Evolutionary conservation across 371 early-diverging fungal species (phyloP).

Genomic region (Lichtheimia corymbifera): DNA sequence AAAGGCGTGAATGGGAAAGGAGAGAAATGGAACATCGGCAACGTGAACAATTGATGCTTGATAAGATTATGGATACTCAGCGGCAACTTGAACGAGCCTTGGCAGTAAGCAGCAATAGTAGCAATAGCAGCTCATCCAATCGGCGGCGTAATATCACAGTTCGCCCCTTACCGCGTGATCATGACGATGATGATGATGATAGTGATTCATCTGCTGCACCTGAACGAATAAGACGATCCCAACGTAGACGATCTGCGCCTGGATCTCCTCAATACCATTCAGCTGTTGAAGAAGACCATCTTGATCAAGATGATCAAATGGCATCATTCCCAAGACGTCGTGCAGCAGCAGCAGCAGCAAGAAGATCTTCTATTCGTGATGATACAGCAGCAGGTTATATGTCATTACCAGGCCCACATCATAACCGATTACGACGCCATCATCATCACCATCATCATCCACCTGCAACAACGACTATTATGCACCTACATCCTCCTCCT

Average conservation of each 20-base stretch:
- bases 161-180: too few relatives aligned
- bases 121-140: background rate
- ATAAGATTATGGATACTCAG: constrained; percentile 11
- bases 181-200: background rate
- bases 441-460: too few relatives aligned
- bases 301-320: background rate
- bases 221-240: background rate
- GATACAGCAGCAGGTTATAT: background rate
- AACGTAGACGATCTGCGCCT: background rate
- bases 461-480: too few relatives aligned
- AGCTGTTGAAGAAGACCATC: background rate
- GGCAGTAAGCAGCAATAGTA: background rate
- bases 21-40: constrained; percentile 15
- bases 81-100: constrained; percentile 9
- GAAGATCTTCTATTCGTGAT: background rate
- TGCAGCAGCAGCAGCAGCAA: constrained; percentile 5
- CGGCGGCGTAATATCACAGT: too few relatives aligned
- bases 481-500: too few relatives aligned
- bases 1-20: constrained; percentile 12
- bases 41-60: constrained; percentile 11
- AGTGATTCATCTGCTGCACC: background rate
- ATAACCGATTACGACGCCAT: too few relatives aligned
- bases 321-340: background rate
- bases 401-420: too few relatives aligned
- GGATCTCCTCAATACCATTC: background rate